phyloP scores from a whole-genome alignment of 306 rosid species.

The Quercus mongolica region DNA sequence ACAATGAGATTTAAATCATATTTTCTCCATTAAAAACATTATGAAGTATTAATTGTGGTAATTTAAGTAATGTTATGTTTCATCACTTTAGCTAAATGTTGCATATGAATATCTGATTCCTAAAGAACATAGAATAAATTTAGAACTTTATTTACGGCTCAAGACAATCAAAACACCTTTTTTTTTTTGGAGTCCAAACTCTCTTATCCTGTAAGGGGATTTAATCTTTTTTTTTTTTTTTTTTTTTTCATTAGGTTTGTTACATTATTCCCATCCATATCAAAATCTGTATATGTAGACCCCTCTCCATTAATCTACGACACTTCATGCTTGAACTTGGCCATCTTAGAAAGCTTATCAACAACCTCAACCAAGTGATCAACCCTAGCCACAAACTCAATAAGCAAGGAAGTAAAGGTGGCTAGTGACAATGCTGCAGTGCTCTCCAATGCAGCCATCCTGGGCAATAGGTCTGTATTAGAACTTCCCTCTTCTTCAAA shows the following conservation, averaged over 20 bases:
- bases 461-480: constrained; percentile 26
- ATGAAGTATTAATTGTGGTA: no score
- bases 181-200: not conserved
- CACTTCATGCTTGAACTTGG: constrained; percentile 45
- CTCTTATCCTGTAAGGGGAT: not conserved
- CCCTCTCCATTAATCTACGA: not conserved
- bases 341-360: constrained; percentile 60
- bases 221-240: not conserved
- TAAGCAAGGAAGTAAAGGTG: constrained; percentile 58
- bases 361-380: constrained; percentile 72
- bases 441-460: constrained; percentile 54
- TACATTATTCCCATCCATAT: not conserved
- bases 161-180: not conserved
- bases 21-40: no score
- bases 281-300: not conserved
- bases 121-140: no score
- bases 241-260: not conserved
- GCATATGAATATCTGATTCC: not conserved
- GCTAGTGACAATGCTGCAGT: constrained; percentile 57
- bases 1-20: no score
- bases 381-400: constrained; percentile 77
- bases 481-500: constrained; percentile 45
- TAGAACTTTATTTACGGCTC: not conserved
- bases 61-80: not conserved
- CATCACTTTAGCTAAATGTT: not conserved